Percentiles rank a stretch among this genome's conserved stretches.
These are phyloP conservation scores for Chamaenerion angustifolium DNA, from an alignment of 345 rosid genomes.

Conservation along the genomic window DNA sequence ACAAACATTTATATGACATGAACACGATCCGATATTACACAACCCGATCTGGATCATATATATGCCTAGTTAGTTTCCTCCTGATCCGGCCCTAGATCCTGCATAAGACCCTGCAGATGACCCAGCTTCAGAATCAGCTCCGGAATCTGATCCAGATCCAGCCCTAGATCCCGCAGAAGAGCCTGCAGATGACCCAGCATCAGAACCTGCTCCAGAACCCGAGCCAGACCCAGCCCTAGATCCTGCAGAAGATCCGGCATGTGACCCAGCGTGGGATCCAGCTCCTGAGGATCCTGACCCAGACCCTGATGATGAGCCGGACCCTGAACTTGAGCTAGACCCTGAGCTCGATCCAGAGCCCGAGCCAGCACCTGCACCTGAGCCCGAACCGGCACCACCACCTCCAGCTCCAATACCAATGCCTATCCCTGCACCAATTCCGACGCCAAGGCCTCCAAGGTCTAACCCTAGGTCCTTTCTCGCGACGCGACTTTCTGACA, in stretches of 20 bases:
- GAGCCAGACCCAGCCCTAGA: slow-evolving; percentile 52
- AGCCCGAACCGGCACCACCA: slow-evolving; percentile 24
- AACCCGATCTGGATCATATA: too few species aligned
- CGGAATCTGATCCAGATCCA: slow-evolving; percentile 29
- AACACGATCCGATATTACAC: too few species aligned
- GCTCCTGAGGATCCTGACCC: slow-evolving; percentile 39
- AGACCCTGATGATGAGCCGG: slow-evolving; percentile 14
- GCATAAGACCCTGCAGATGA: slow-evolving; percentile 61
- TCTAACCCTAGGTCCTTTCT: slow-evolving; percentile 42
- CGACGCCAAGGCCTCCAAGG: slow-evolving; percentile 27
- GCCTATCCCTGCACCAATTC: slow-evolving; percentile 27
- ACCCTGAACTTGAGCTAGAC: slow-evolving; percentile 16
- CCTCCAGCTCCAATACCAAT: slow-evolving; percentile 29
- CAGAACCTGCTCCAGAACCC: slow-evolving; percentile 43
- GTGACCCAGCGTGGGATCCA: slow-evolving; percentile 49
- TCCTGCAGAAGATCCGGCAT: slow-evolving; percentile 50
- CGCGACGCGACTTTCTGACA: slow-evolving; percentile 26
- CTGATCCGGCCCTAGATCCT: slow-evolving; percentile 57
- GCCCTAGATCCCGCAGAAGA: slow-evolving; percentile 35
- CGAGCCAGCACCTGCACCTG: slow-evolving; percentile 20
- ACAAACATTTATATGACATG: too few species aligned
- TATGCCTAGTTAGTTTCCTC: slow-evolving; percentile 12
- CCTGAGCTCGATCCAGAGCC: slow-evolving; percentile 15
- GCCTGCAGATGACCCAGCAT: slow-evolving; percentile 60
- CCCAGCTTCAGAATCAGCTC: slow-evolving; percentile 60